Conservation (phyloP, 2,329 filamentous ascomycete genomes). For the Parastagonospora avenae region DNA sequence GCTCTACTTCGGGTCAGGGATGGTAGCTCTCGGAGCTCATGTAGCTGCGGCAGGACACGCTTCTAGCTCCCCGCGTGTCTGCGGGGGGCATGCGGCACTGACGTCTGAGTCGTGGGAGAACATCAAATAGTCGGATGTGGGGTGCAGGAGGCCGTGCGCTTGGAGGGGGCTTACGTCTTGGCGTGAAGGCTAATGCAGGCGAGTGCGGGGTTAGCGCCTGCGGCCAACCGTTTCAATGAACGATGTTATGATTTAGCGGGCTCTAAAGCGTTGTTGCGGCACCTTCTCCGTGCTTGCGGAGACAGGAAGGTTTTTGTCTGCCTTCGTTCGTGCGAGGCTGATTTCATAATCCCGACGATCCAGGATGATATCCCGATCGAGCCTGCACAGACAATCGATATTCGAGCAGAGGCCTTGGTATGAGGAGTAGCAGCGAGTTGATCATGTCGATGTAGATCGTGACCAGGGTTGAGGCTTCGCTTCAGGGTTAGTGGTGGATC, state of each 20-base stretch:
- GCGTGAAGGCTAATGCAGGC: constrained; percentile 24
- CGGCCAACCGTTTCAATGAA: constrained; percentile 5
- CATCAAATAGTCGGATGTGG: constrained; percentile 38
- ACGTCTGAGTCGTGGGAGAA: constrained; percentile 12
- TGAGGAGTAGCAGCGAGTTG: background rate
- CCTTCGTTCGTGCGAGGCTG: background rate
- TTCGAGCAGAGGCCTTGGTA: too few relatives aligned
- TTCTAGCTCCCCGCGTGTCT: constrained; percentile 12
- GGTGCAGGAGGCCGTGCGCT: constrained; percentile 31
- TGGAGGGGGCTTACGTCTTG: constrained; percentile 22
- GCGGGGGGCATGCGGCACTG: constrained; percentile 28
- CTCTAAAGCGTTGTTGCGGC: background rate
- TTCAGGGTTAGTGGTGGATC: too few relatives aligned
- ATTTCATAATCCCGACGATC: background rate
- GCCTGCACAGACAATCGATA: too few relatives aligned
- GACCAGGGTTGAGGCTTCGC: too few relatives aligned
- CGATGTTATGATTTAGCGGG: background rate
- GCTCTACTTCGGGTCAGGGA: constrained; percentile 10
- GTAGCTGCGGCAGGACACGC: constrained; percentile 10
- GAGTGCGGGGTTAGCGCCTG: constrained; percentile 28
- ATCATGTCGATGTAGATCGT: too few relatives aligned
- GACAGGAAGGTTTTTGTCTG: too few relatives aligned
- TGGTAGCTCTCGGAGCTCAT: constrained; percentile 10
- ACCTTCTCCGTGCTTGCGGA: background rate
- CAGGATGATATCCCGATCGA: background rate